phyloP scores from a whole-genome alignment of 2,329 filamentous ascomycete species.

The Davidsoniella virescens region DNA sequence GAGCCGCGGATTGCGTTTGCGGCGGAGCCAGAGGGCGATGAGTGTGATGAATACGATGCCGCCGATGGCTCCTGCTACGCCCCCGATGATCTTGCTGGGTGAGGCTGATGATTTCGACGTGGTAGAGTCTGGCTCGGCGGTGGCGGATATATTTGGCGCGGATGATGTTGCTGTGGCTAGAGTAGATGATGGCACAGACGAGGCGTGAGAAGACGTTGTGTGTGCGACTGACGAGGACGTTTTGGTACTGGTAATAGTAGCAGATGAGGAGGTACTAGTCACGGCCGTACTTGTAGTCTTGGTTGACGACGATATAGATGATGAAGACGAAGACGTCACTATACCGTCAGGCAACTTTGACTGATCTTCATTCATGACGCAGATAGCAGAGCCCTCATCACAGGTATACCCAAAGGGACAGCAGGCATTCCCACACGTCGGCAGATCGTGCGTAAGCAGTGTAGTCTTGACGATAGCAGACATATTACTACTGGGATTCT shows the following conservation, averaged over 20 bases:
- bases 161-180: background rate
- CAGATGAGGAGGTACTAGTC: conserved; percentile 16
- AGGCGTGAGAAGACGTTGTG: background rate
- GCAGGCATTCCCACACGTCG: conserved; percentile 42
- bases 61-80: conserved; percentile 29
- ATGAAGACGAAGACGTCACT: conserved; percentile 15
- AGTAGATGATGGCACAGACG: conserved; percentile 12
- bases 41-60: conserved; percentile 25
- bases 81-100: conserved; percentile 30
- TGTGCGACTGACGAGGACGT: conserved; percentile 15
- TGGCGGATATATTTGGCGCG: background rate
- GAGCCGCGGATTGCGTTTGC: conserved; percentile 16
- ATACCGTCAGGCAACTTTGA: conserved; percentile 21
- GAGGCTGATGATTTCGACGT: conserved; percentile 18
- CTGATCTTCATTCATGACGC: conserved; percentile 37
- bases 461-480: conserved; percentile 50
- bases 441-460: conserved; percentile 38
- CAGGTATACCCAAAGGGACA: conserved; percentile 62
- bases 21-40: conserved; percentile 25
- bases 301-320: conserved; percentile 12
- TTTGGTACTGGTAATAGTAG: conserved; percentile 15
- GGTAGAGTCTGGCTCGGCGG: background rate
- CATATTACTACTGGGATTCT: conserved; percentile 42
- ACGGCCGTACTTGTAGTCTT: conserved; percentile 14
- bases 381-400: conserved; percentile 23